These are phyloP conservation scores for Suillus discolor DNA, from an alignment of 768 basidiomycete species.

Conservation along the genomic window DNA sequence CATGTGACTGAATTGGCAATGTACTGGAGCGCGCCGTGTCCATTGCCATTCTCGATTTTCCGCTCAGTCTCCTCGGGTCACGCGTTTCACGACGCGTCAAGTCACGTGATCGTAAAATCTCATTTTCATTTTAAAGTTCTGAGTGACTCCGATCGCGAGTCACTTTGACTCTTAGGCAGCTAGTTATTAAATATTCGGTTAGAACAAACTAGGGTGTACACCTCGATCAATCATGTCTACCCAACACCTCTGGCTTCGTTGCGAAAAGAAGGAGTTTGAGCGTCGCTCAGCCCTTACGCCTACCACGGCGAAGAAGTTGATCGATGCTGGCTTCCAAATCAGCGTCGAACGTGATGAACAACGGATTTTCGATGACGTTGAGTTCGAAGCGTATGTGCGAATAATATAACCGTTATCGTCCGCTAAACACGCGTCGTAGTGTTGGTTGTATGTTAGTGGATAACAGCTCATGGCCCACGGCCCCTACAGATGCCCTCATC, in stretches of 20 bases:
- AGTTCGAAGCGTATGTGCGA: constrained; percentile 84
- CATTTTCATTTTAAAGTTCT: not conserved
- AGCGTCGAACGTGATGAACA: constrained; percentile 92
- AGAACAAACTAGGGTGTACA: not conserved
- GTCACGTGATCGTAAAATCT: not conserved
- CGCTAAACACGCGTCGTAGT: constrained; percentile 41
- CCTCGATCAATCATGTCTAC: constrained; percentile 44
- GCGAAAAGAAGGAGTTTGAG: constrained; percentile 96
- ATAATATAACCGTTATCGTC: constrained; percentile 10
- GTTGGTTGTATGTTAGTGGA: constrained; percentile 88
- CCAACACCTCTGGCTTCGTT: constrained; percentile 84
- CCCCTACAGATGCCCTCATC: constrained; percentile 75
- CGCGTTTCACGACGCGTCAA: not conserved
- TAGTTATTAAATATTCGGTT: not conserved
- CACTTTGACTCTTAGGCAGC: not conserved
- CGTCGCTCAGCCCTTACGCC: constrained; percentile 92
- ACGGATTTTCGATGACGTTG: constrained; percentile 90
- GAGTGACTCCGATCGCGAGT: not conserved
- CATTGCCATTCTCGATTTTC: not conserved
- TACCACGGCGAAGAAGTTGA: constrained; percentile 82
- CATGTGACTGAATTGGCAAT: not conserved
- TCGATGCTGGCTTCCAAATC: constrained; percentile 89
- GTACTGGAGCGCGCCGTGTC: not conserved
- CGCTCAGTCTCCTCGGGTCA: not conserved
- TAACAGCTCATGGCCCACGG: constrained; percentile 87